Evolutionary conservation across 1,139 yeast species (phyloP), one percentile per base, ranked within the genome.

Genomic region (Magnusiomyces paraingens): DNA sequence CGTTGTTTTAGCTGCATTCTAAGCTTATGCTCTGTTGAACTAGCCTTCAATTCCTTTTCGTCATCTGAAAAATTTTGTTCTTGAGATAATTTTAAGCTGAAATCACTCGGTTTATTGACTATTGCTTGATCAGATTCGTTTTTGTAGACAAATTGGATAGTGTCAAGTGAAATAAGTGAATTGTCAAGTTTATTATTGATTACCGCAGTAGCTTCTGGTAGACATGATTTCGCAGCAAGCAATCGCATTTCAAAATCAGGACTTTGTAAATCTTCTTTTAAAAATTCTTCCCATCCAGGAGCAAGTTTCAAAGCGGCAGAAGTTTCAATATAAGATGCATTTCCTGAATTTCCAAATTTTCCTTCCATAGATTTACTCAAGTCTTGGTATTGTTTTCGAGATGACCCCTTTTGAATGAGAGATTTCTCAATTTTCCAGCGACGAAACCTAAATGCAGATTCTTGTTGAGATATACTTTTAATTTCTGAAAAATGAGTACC

Each of bases 201-300:
- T 17, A 46, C 26, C 8, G 15, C 26, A 18, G 41, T 18, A 15
- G 41, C 49, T 15, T 46, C 49, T 3, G 41, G 26, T 11, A 36
- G 4, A 35, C 29, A 35, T 14, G 49, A 38, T 14, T 35, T 17
- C 14, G 49, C 49, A 3, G 49, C 20, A 17, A 35, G 40, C 5
- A 46, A 46, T 11, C 15, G 20, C 22, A 12, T 32, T 46, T 46
- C 49, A 29, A 36, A 46, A 15, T n/a, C 49, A 12, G 22, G 14
- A 52, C 43, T 12, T 46, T 35, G 17, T 51, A 55, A 15, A 46
- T 40, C 50, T 51, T 50, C 35, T 41, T 47, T 29, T 47, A 20
- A 38, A 35, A 46, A 35, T 15, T 46, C 49, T 11, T 46, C 29
- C 49, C 49, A 46, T 15, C 41, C 49, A 6, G 29, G 3, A 2